Evolutionary conservation across 2,329 filamentous ascomycete genomes (phyloP).

Genomic region (Beauveria asiatica): DNA sequence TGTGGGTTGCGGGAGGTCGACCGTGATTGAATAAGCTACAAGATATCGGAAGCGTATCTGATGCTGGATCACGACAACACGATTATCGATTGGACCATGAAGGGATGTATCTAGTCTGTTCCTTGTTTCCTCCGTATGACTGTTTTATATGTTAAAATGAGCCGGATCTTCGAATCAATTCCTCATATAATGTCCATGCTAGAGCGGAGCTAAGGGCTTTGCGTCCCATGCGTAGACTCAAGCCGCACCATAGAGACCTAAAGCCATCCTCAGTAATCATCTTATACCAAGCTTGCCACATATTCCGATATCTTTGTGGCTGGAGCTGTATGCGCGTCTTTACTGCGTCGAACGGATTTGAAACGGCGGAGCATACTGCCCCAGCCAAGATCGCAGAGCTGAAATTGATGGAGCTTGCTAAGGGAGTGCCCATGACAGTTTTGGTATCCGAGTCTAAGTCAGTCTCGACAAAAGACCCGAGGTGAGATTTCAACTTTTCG

Average conservation of each 20-base stretch:
- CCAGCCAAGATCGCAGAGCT: conserved; percentile 73
- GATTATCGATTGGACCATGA: conserved; percentile 2
- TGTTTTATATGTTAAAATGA: conserved; percentile 11
- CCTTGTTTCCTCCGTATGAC: conserved; percentile 1
- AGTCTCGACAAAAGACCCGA: conserved; percentile 28
- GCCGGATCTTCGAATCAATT: conserved; percentile 60
- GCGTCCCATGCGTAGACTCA: conserved; percentile 77
- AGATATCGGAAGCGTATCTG: background rate
- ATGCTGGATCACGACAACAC: background rate
- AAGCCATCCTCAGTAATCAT: conserved; percentile 80
- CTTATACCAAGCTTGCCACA: conserved; percentile 63
- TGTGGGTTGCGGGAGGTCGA: conserved; percentile 47
- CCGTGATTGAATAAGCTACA: background rate
- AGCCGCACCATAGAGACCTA: conserved; percentile 73
- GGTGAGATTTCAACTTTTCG: conserved; percentile 65
- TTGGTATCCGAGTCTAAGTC: conserved; percentile 3
- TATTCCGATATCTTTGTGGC: conserved; percentile 73
- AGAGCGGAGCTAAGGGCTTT: conserved; percentile 92
- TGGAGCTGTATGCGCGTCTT: conserved; percentile 93
- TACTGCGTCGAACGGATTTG: conserved; percentile 93
- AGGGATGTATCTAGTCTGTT: conserved; percentile 2
- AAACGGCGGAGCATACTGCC: conserved; percentile 74
- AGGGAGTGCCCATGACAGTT: conserved; percentile 21
- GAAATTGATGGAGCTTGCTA: conserved; percentile 69
- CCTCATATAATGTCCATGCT: conserved; percentile 96